A percentile compares a stretch with the other conserved stretches of the same genome.
phyloP scores from a whole-genome alignment of 495 filamentous ascomycete genomes.

The Platismatia glauca region DNA sequence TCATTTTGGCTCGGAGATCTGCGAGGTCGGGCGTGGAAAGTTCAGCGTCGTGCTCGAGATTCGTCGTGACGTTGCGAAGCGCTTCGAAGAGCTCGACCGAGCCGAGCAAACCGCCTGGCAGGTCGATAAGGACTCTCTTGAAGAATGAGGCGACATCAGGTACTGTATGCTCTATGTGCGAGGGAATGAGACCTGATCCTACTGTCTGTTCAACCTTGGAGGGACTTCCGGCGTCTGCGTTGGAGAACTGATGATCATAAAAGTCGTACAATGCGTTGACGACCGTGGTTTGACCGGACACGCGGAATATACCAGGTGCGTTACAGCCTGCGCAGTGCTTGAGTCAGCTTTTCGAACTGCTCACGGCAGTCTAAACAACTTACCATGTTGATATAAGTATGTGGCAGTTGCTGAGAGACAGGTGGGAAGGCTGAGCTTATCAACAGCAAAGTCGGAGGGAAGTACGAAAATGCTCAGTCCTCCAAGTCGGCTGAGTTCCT shows the following conservation, averaged over 20 bases:
- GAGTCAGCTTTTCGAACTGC: not conserved
- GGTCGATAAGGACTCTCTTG: conserved; percentile 57
- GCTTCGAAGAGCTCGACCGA: conserved; percentile 56
- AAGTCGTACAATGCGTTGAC: conserved; percentile 53
- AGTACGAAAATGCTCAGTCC: conserved; percentile 60
- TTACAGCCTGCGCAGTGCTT: conserved; percentile 29
- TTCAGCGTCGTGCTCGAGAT: conserved; percentile 43
- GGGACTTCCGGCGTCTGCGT: conserved; percentile 32
- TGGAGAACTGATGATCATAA: conserved; percentile 43
- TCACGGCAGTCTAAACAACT: conserved; percentile 18
- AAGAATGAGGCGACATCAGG: conserved; percentile 66
- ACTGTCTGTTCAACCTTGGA: conserved; percentile 24
- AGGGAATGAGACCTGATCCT: conserved; percentile 20
- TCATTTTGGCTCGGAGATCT: conserved; percentile 49
- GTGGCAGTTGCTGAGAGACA: conserved; percentile 64
- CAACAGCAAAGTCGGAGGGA: conserved; percentile 56
- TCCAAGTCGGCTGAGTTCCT: conserved; percentile 60
- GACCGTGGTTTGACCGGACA: conserved; percentile 47
- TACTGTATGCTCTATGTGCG: conserved; percentile 26
- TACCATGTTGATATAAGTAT: conserved; percentile 60
- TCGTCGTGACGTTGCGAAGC: conserved; percentile 52
- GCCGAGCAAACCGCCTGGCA: conserved; percentile 69
- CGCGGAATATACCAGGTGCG: conserved; percentile 54
- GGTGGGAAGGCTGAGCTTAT: conserved; percentile 57
- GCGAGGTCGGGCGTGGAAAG: conserved; percentile 40